Evolutionary conservation across 78 protist species (phyloP), one percentile per base, ranked within the genome.

Genomic region (Polysphondylium violaceum): DNA sequence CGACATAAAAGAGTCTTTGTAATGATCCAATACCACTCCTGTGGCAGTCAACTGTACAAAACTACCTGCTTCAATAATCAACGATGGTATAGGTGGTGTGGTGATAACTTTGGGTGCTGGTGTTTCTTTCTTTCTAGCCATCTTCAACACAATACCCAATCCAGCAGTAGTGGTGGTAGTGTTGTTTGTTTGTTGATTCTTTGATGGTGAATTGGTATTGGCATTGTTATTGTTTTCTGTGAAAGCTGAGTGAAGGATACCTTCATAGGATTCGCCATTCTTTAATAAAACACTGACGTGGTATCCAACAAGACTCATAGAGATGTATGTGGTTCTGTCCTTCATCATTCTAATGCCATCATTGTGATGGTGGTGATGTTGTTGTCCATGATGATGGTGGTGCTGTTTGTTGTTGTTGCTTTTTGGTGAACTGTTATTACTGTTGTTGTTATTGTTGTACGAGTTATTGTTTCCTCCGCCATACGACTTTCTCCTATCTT

Each of bases 241-340:
- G 7, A n/a, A 25, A 56, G 60, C 76, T n/a, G 94, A 40, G 11
- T 14, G 29, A 21, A 90, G 35, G 31, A 90, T 58, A 68, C 94
- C 94, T 55, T 90, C 94, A 64, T 69, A 76, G 53, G 38, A 2
- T n/a, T 64, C 94, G 6, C 94, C 94, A 65, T 67, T 76, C 74
- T 76, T 74, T 25, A 83, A 53, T 9, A 43, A 23, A 8, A 90
- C 94, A 25, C 44, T 44, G 8, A 87, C 86, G 17, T 23, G 36
- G 23, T 67, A 44, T 9, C 93, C 93, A 41, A 87, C 60, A 9
- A 87, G 43, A 63, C 64, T 74, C 75, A 74, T 61, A 3, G 71
- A 50, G 50, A 75, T 75, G 35, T 29, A 87, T 17, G 58, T 2
- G n/a, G 91, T 36, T 55, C 91, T 51, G 0, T 83, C 91, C 44